These are phyloP conservation scores for Phlegmacium glaucopus DNA, from an alignment of 768 basidiomycete genomes.

Conservation along the genomic window DNA sequence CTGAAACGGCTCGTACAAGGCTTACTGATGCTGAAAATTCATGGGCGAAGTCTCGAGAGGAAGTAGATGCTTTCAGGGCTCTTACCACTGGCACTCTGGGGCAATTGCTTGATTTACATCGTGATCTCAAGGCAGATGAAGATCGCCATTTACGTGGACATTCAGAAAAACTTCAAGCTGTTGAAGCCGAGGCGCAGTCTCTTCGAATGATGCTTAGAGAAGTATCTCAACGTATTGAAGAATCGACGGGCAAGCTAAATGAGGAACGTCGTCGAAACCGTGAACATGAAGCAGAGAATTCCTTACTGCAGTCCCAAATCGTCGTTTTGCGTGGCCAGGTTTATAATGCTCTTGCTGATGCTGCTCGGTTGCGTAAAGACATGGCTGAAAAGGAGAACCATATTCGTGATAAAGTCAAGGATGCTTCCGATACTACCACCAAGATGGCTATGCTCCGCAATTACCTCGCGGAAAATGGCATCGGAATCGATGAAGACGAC, in stretches of 20 bases:
- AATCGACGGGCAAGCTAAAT: conserved; percentile 57
- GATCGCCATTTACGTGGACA: conserved; percentile 73
- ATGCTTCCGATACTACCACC: conserved; percentile 65
- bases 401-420: conserved; percentile 59
- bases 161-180: conserved; percentile 74
- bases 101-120: conserved; percentile 84
- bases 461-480: conserved; percentile 86
- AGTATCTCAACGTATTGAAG: conserved; percentile 65
- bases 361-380: conserved; percentile 68
- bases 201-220: conserved; percentile 82
- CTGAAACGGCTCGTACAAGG: conserved; percentile 61
- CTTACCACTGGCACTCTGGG: conserved; percentile 85
- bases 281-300: conserved; percentile 63
- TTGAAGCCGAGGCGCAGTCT: conserved; percentile 75
- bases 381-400: conserved; percentile 62
- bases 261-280: conserved; percentile 65
- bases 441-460: conserved; percentile 79
- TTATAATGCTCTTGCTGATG: conserved; percentile 63
- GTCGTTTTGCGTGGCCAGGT: conserved; percentile 72
- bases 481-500: conserved; percentile 74
- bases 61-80: conserved; percentile 86
- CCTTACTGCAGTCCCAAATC: conserved; percentile 68
- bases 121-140: conserved; percentile 81
- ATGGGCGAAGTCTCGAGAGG: conserved; percentile 90
- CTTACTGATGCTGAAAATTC: conserved; percentile 83